Percentiles rank a stretch among this genome's conserved stretches.
These are phyloP conservation scores for Paramyrothecium sp. DNA, from an alignment of 2,329 filamentous ascomycete genomes.

Conservation along the genomic window DNA sequence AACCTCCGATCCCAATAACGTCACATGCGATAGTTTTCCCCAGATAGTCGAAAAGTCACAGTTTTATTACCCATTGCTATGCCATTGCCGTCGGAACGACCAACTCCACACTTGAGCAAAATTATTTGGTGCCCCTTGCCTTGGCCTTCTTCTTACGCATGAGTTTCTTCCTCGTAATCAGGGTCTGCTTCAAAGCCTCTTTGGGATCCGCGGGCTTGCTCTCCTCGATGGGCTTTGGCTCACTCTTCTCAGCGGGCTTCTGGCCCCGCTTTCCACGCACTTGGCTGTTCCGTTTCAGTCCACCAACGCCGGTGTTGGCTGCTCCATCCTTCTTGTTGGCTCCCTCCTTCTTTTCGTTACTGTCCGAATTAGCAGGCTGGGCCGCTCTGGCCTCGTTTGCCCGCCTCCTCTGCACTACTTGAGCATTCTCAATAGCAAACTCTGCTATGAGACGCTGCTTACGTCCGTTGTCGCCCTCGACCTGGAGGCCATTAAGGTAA, in stretches of 20 bases:
- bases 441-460: slow-evolving; percentile 91
- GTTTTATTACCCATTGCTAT: too few species aligned
- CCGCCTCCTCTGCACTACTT: slow-evolving; percentile 78
- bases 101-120: not conserved
- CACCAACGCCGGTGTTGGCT: slow-evolving; percentile 12
- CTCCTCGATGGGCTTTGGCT: slow-evolving; percentile 16
- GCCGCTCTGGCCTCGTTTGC: slow-evolving; percentile 33
- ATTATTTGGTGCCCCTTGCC: slow-evolving; percentile 18
- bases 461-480: slow-evolving; percentile 64
- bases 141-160: slow-evolving; percentile 67
- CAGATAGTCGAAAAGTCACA: too few species aligned
- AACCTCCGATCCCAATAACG: not conserved
- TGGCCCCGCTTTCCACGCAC: slow-evolving; percentile 8
- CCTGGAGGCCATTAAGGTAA: slow-evolving; percentile 80
- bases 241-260: slow-evolving; percentile 10
- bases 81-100: too few species aligned
- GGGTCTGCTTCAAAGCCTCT: slow-evolving; percentile 59
- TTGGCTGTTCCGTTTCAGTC: slow-evolving; percentile 16
- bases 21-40: too few species aligned
- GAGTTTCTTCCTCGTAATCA: slow-evolving; percentile 83
- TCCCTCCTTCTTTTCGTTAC: slow-evolving; percentile 6
- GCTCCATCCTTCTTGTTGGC: slow-evolving; percentile 22
- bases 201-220: slow-evolving; percentile 34
- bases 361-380: slow-evolving; percentile 16
- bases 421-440: slow-evolving; percentile 97